Evolutionary conservation across 225 moss, liverwort and hornwort genomes (phyloP).

Genomic region (Physcomitrium patens): DNA sequence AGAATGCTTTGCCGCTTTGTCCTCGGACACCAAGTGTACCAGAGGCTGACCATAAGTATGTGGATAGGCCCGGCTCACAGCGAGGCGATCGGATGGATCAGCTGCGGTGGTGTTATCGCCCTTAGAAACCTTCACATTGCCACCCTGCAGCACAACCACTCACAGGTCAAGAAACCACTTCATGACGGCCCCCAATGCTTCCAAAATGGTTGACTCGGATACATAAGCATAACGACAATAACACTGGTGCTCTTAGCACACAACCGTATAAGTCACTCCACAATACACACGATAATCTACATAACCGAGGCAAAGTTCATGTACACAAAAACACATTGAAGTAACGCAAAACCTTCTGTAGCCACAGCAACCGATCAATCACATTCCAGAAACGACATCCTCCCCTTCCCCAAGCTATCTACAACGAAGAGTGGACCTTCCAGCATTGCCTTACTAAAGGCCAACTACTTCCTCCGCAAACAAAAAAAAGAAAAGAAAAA

Average conservation of each 20-base stretch:
- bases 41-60: constrained; percentile 87
- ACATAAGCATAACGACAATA: background rate
- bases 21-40: constrained; percentile 67
- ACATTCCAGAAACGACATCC: background rate
- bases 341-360: constrained; percentile 3
- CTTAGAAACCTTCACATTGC: constrained; percentile 63
- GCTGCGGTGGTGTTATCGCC: constrained; percentile 85
- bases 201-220: constrained; percentile 14
- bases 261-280: background rate
- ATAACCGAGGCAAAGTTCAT: background rate
- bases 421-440: background rate
- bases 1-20: constrained; percentile 41
- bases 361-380: background rate
- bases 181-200: background rate
- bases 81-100: constrained; percentile 89
- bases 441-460: background rate
- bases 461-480: constrained; percentile 7
- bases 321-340: background rate
- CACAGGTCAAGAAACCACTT: constrained; percentile 29
- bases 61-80: constrained; percentile 82
- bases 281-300: background rate
- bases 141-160: constrained; percentile 61
- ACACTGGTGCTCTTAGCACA: background rate
- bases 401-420: background rate
- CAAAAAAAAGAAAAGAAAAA: background rate